These are phyloP conservation scores for Acer campestre DNA, from an alignment of 345 rosid species.

Conservation along the genomic window DNA sequence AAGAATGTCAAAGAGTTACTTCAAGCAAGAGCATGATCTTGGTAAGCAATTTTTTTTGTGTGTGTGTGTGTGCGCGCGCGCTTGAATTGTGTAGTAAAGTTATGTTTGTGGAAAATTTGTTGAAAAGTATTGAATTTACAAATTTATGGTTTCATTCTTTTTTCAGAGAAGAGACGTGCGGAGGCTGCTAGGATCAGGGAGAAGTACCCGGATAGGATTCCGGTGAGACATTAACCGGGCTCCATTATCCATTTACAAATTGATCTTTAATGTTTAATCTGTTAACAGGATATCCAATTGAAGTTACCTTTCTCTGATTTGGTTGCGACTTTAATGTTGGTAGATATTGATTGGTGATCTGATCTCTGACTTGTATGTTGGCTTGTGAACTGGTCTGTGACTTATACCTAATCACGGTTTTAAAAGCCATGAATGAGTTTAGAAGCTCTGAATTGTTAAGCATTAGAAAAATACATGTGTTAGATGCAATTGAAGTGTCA, in stretches of 20 bases:
- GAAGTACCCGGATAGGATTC: constrained; percentile 91
- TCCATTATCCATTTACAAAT: background rate
- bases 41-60: constrained; percentile 34
- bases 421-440: background rate
- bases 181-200: constrained; percentile 97
- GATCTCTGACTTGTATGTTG: background rate
- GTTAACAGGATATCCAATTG: background rate
- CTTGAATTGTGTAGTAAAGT: background rate
- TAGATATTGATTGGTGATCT: background rate
- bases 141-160: constrained; percentile 9
- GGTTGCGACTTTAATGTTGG: background rate
- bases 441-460: background rate
- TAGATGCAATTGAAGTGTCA: background rate
- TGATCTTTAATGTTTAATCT: background rate
- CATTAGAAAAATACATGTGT: background rate
- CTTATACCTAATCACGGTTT: background rate
- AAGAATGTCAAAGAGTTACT: constrained; percentile 78
- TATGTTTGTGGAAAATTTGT: background rate
- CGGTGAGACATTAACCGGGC: constrained; percentile 52
- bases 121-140: constrained; percentile 1
- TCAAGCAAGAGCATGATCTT: constrained; percentile 94
- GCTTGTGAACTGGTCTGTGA: background rate
- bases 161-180: constrained; percentile 86
- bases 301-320: background rate
- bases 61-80: no score